These are phyloP conservation scores for Aspergillus sp. DNA, from an alignment of 2,329 filamentous ascomycete genomes.

Conservation along the genomic window DNA sequence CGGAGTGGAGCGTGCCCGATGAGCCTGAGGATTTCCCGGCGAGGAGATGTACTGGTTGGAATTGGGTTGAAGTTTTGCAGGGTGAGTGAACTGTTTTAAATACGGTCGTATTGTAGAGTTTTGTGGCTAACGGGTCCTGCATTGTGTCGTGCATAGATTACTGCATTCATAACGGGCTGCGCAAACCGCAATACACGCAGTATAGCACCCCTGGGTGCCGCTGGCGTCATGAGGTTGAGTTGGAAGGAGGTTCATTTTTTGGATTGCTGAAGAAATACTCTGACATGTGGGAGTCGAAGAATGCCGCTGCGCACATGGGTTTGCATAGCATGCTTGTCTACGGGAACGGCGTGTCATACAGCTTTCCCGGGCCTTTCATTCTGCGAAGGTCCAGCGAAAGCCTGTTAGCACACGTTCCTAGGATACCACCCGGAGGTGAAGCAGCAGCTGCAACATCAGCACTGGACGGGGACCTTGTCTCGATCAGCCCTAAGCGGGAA, in stretches of 20 bases:
- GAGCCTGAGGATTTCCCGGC: conserved; percentile 10
- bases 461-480: no score
- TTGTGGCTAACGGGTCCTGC: no score
- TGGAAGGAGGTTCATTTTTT: conserved; percentile 14
- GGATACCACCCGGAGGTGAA: neutral
- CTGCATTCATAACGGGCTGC: conserved; percentile 12
- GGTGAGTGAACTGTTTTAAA: conserved; percentile 14
- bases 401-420: conserved; percentile 1
- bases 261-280: conserved; percentile 12
- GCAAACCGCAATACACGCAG: conserved; percentile 14
- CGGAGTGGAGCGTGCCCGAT: conserved; percentile 21
- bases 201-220: conserved; percentile 13
- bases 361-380: conserved; percentile 3
- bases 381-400: conserved; percentile 1
- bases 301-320: conserved; percentile 21
- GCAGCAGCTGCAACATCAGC: no score
- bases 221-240: conserved; percentile 20
- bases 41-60: conserved; percentile 12
- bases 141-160: conserved; percentile 11
- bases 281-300: conserved; percentile 18
- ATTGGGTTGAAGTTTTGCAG: conserved; percentile 22
- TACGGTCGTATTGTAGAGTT: no score
- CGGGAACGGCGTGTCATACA: conserved; percentile 1
- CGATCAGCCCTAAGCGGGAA: no score
- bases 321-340: conserved; percentile 17